Evolutionary conservation across 2,329 filamentous ascomycete species (phyloP), one percentile per base, ranked within the genome.

Genomic region (Aspergillus hortae): DNA sequence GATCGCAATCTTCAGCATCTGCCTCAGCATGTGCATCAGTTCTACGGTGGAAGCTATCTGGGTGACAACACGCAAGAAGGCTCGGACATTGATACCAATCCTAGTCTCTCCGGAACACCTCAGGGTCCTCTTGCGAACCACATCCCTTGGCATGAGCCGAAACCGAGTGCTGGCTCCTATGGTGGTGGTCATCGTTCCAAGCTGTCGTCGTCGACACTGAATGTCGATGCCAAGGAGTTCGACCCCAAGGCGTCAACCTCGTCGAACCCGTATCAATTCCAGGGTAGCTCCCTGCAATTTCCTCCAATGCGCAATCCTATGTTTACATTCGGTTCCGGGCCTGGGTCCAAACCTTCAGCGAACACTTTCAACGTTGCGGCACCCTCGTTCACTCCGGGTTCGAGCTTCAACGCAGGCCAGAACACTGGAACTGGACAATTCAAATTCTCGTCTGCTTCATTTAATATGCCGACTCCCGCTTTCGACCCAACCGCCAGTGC

Each of bases 191-290:
- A 91, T 63, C 80, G 77, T 15, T 87, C 85, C 65, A 89, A 87
- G 61, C 77, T 85, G 3, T 92, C 79, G 0, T 71, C 86, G 41
- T 90, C 90, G 1, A 92, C 86, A 60, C 81, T 97, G 61, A 97
- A 97, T 62, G 91, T 95, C 27, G 84, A 87, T 56, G 92, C 92
- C 0, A 88, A 91, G 44, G 90, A 94, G 64, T 96, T 96, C 77
- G 90, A 87, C 50, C 81, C 82, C 6, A 70, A 70, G 33, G 73
- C 74, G 14, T 74, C 77, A 2, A 82, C 82, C 60, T 74, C 72
- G 41, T 72, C 78, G 14, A 73, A 69, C 14, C 66, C 66, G 40
- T 72, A 74, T 54, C 68, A 76, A 2, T 77, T 77, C 14, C 71
- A 72, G 42, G 66, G 66, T 42, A 67, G 67, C 48, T 61, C 65